These are phyloP conservation scores for Dacryopinax spathularia DNA, from an alignment of 768 basidiomycete genomes.

Conservation along the genomic window DNA sequence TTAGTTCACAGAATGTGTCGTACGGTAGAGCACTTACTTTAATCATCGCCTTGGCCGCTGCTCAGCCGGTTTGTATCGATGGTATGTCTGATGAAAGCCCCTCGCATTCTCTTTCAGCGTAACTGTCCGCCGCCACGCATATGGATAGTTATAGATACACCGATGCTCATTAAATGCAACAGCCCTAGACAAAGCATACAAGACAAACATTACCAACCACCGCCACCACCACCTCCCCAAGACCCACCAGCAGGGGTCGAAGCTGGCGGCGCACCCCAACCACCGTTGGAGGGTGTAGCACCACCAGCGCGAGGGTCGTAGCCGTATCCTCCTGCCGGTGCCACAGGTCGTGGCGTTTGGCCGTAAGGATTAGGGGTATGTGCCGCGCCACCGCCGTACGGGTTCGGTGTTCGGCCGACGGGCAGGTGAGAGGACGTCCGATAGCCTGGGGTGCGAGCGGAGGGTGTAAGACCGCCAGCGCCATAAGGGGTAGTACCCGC, in stretches of 20 bases:
- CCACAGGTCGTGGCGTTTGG: not conserved
- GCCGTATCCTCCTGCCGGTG: not conserved
- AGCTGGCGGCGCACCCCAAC: not conserved
- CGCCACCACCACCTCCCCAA: not conserved
- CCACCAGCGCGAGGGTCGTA: not conserved
- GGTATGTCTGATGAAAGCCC: too few species aligned
- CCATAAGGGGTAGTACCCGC: constrained; percentile 29
- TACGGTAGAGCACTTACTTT: too few species aligned
- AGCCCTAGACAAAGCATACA: too few species aligned
- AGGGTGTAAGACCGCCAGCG: constrained; percentile 38
- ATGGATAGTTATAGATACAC: too few species aligned
- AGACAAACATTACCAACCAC: not conserved
- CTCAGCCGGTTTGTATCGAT: too few species aligned
- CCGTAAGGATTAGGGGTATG: not conserved
- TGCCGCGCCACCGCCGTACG: constrained; percentile 40
- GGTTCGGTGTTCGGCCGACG: constrained; percentile 61
- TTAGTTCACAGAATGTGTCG: too few species aligned
- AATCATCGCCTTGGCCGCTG: too few species aligned
- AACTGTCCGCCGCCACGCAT: too few species aligned
- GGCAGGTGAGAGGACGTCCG: constrained; percentile 59
- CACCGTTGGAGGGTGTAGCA: not conserved
- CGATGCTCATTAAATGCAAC: too few species aligned
- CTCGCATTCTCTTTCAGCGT: too few species aligned
- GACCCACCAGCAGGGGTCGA: not conserved
- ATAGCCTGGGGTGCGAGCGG: constrained; percentile 51